Percentiles rank a stretch among this genome's conserved stretches.
Conservation (phyloP, 169 alveolate genomes). For the Plasmodium yoelii region DNA sequence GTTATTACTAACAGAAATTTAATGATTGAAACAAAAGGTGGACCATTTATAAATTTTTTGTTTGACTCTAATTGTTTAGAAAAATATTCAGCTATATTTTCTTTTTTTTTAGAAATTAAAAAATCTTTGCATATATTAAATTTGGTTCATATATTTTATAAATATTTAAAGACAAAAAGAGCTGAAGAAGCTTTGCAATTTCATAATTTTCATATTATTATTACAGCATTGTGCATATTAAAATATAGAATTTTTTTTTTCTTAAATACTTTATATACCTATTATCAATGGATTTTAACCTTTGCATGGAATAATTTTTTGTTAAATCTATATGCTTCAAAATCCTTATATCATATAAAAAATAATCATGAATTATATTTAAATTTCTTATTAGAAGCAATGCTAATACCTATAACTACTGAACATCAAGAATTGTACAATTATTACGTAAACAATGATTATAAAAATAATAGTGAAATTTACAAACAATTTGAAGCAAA, state of each 20-base stretch:
- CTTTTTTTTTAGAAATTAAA: conserved; percentile 68
- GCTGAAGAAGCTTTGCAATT: conserved; percentile 10
- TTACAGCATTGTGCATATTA: conserved; percentile 35
- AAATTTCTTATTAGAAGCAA: conserved; percentile 56
- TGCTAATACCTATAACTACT: conserved; percentile 61
- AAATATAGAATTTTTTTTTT: conserved; percentile 61
- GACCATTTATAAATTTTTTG: conserved; percentile 49
- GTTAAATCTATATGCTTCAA: conserved; percentile 24
- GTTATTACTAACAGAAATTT: conserved; percentile 67
- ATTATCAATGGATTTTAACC: conserved; percentile 59
- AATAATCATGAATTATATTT: conserved; percentile 57
- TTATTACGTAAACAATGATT: conserved; percentile 39
- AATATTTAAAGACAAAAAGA: conserved; percentile 30
- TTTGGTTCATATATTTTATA: conserved; percentile 77
- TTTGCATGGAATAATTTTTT: conserved; percentile 67
- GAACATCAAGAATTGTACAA: conserved; percentile 64
- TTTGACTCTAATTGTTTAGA: conserved; percentile 63
- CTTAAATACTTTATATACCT: conserved; percentile 63
- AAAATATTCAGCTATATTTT: conserved; percentile 73
- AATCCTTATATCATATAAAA: conserved; percentile 64
- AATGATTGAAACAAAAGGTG: conserved; percentile 60
- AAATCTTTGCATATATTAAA: conserved; percentile 72
- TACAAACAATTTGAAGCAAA: conserved; percentile 46
- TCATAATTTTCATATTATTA: conserved; percentile 26
- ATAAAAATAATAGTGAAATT: conserved; percentile 22